phyloP scores from a whole-genome alignment of 352 stramenopile species.

The Aphanomyces astaci region DNA sequence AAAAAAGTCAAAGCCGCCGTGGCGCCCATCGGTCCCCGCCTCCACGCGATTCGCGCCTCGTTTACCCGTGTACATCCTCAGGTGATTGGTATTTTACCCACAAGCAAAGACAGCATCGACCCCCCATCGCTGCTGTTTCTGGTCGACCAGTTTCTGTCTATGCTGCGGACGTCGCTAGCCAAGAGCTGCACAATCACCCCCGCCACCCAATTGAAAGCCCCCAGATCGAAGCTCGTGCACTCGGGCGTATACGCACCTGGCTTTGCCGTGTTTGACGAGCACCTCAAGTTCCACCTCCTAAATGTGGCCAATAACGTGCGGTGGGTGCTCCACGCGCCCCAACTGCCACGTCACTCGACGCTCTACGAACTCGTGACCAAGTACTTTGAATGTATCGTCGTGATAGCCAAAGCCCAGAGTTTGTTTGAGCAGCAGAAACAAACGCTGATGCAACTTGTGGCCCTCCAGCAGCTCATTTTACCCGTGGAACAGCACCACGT shows the following conservation, averaged over 20 bases:
- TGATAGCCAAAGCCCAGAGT: background rate
- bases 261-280: background rate
- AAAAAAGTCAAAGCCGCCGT: constrained; percentile 4
- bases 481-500: background rate
- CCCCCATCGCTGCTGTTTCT: constrained; percentile 4
- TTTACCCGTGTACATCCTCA: constrained; percentile 6
- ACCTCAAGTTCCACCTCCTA: constrained; percentile 1
- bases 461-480: constrained; percentile 12
- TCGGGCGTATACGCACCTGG: too few relatives aligned
- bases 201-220: too few relatives aligned
- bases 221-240: too few relatives aligned
- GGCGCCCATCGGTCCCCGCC: background rate
- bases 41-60: background rate
- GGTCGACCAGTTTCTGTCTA: background rate
- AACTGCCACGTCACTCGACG: background rate
- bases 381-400: constrained; percentile 14
- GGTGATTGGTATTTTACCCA: constrained; percentile 6
- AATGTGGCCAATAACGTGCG: constrained; percentile 6
- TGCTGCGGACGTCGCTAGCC: constrained; percentile 1
- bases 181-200: background rate
- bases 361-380: background rate
- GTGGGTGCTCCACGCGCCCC: background rate
- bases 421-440: constrained; percentile 9
- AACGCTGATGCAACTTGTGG: background rate
- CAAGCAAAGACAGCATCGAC: constrained; percentile 14